Percentiles rank a stretch among this genome's conserved stretches.
phyloP scores from a whole-genome alignment of 441 rosid genomes.

The Biscutella auriculata region DNA sequence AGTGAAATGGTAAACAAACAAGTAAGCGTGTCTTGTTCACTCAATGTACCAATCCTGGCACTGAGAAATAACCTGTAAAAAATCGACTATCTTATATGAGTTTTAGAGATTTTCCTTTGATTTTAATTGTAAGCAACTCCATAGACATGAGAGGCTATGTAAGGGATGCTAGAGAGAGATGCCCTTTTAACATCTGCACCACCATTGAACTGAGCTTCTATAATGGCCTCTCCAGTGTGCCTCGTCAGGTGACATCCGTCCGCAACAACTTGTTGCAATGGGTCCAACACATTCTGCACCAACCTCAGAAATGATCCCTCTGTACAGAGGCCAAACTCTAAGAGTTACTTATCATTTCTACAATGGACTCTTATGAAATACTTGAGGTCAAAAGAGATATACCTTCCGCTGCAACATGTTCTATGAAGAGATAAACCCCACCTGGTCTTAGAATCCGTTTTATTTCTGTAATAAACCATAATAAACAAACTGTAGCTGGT shows the following conservation, averaged over 20 bases:
- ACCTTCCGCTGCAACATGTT: constrained; percentile 92
- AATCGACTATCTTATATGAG: background rate
- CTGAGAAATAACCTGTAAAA: background rate
- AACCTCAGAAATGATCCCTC: constrained; percentile 66
- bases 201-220: constrained; percentile 49
- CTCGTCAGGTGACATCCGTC: constrained; percentile 84
- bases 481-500: background rate
- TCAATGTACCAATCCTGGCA: background rate
- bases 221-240: constrained; percentile 48
- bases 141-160: constrained; percentile 56
- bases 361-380: background rate
- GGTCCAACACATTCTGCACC: constrained; percentile 51
- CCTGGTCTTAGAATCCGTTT: constrained; percentile 77
- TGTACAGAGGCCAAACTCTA: constrained; percentile 11
- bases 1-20: too few species aligned
- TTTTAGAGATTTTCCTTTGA: background rate
- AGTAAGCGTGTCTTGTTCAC: background rate
- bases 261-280: constrained; percentile 53
- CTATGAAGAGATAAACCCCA: constrained; percentile 65
- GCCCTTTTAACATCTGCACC: constrained; percentile 30
- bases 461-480: constrained; percentile 38
- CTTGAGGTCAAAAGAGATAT: background rate
- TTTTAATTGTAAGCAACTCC: constrained; percentile 55
- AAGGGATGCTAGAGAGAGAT: constrained; percentile 31
- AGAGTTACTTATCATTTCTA: background rate